phyloP scores from a whole-genome alignment of 345 rosid genomes.

The Dimocarpus longan region DNA sequence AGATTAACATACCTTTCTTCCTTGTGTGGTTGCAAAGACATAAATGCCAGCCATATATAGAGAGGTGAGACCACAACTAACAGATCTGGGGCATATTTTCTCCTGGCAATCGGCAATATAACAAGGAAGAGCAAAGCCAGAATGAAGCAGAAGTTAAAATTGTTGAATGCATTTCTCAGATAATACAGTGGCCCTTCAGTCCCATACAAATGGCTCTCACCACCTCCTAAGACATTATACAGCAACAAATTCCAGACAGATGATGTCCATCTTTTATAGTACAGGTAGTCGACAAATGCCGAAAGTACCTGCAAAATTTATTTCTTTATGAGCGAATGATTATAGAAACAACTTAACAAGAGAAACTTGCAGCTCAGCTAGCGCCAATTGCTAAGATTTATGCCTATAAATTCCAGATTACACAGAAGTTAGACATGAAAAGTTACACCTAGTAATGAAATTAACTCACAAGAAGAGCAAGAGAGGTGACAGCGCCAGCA shows the following conservation, averaged over 20 bases:
- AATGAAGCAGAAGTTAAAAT: conserved; percentile 86
- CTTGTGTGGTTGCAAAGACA: conserved; percentile 97
- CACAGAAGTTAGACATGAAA: neutral
- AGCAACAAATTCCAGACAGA: conserved; percentile 81
- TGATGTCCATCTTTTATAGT: conserved; percentile 83
- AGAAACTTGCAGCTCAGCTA: conserved; percentile 1
- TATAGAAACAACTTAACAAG: conserved; percentile 10
- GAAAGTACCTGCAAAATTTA: conserved; percentile 69
- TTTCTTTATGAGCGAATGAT: conserved; percentile 19
- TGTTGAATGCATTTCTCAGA: conserved; percentile 89
- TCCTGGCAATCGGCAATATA: conserved; percentile 68
- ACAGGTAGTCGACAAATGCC: conserved; percentile 59
- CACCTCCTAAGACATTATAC: conserved; percentile 96
- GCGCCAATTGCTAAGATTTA: neutral
- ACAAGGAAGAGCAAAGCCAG: conserved; percentile 77
- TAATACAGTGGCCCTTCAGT: conserved; percentile 76
- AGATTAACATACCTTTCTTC: conserved; percentile 76
- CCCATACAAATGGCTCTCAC: conserved; percentile 98
- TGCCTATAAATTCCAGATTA: conserved; percentile 7
- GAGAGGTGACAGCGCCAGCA: conserved; percentile 69
- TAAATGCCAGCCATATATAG: conserved; percentile 89
- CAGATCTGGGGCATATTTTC: conserved; percentile 69
- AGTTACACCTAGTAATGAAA: conserved; percentile 6
- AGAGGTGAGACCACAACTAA: conserved; percentile 78
- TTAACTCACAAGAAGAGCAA: conserved; percentile 64